phyloP scores from a whole-genome alignment of 2,329 filamentous ascomycete genomes.

The Aspergillus sp. region DNA sequence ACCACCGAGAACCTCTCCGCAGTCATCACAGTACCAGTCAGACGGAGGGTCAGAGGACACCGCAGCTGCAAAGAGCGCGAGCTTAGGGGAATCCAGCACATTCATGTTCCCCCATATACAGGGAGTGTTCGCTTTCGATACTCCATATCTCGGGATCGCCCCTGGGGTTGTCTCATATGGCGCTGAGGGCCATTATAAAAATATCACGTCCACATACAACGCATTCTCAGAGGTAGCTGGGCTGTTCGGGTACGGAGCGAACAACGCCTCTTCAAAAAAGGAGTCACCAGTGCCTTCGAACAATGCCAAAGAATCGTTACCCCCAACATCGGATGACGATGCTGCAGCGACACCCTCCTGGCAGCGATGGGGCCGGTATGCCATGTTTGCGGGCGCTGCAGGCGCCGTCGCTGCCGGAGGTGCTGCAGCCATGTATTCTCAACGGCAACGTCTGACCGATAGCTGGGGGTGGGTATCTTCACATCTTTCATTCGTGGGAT shows the following conservation, averaged over 20 bases:
- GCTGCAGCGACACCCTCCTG: conserved; percentile 56
- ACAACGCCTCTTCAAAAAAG: conserved; percentile 22
- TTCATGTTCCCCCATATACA: conserved; percentile 95
- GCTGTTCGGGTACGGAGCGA: conserved; percentile 64
- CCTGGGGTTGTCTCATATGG: conserved; percentile 52
- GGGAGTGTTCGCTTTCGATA: conserved; percentile 90
- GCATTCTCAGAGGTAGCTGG: conserved; percentile 63
- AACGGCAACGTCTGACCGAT: conserved; percentile 74
- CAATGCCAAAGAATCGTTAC: conserved; percentile 22
- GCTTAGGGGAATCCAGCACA: conserved; percentile 29
- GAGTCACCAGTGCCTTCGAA: conserved; percentile 11
- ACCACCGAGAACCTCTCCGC: conserved; percentile 30
- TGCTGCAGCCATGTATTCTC: conserved; percentile 80
- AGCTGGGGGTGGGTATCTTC: conserved; percentile 82
- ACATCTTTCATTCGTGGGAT: conserved; percentile 91
- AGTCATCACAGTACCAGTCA: conserved; percentile 16
- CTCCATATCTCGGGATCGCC: conserved; percentile 67
- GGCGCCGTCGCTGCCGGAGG: conserved; percentile 79
- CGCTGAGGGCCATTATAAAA: conserved; percentile 82
- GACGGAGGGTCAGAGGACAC: neutral
- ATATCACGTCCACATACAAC: conserved; percentile 68
- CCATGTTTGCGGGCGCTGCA: conserved; percentile 78
- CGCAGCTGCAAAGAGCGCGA: conserved; percentile 15
- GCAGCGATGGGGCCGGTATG: conserved; percentile 81
- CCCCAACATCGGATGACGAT: conserved; percentile 40